Base-by-base conservation (phyloP, 768 basidiomycete species). In the Phaeotremella skinneri region DNA sequence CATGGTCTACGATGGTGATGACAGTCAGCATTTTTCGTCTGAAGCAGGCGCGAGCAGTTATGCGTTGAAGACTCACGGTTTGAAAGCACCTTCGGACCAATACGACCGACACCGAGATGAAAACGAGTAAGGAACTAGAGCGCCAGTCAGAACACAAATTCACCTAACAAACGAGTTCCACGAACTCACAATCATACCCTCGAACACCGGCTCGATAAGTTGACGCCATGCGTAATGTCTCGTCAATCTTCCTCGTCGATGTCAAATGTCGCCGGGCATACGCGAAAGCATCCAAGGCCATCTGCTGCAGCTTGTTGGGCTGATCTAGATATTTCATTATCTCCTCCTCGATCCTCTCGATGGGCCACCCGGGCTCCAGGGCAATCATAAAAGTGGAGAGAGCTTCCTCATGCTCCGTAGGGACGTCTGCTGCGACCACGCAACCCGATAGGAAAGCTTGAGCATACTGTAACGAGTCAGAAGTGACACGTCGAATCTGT, bases 361-460 rank as follows among this genome's bases (percentile, higher is more conserved):
- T 74, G 20, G 26, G 17, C 72, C 72, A 72, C 11, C 51, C 65
- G 23, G 74, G 61, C 45, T 68, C 58, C 4, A 76, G 60, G 7
- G 53, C 58, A 31, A 76, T 76, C 42, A 70, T 67, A 48, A 76
- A 74, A 37, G 57, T 61, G 16, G 49, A 52, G 34, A 76, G 56
- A 13, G 63, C 62, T 20, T 68, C 65, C 57, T 73, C 72, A 26
- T 76, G 69, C 43, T 76, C 74, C 2, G 74, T 74, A 20, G 74
- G 74, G 20, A 76, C 43, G 56, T 76, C 74, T 20, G 66, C 72
- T 21, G 72, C 66, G 27, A 76, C 58, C 27, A 76, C 74, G 53
- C 74, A 76, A 9, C 74, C 74, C 13, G 60, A 59, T 11, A 76
- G 56, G 13, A 76, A 58, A 6, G 74, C 72, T 60, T 75, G 74